Evolutionary conservation across 2,329 filamentous ascomycete species (phyloP).

Genomic region (Fusarium solani-melongenae): DNA sequence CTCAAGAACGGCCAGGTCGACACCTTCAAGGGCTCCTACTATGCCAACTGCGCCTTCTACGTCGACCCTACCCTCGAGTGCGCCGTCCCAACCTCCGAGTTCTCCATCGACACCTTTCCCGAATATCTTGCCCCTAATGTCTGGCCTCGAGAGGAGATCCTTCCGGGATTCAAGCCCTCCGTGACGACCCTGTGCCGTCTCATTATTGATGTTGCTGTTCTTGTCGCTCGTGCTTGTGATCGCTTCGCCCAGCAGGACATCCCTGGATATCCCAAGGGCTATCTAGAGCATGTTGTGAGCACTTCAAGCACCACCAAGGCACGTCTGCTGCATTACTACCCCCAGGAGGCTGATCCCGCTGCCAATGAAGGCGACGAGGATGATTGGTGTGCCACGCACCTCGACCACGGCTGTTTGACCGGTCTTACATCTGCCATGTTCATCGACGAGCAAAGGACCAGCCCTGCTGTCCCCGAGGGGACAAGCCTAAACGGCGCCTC

Average conservation of each 20-base stretch:
- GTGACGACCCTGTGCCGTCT: slow-evolving; percentile 82
- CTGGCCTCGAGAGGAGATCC: slow-evolving; percentile 77
- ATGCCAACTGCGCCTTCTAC: slow-evolving; percentile 85
- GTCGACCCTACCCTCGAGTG: slow-evolving; percentile 71
- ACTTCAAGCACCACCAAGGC: slow-evolving; percentile 92
- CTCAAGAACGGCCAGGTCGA: slow-evolving; percentile 82
- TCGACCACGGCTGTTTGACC: slow-evolving; percentile 94
- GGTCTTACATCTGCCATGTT: slow-evolving; percentile 97
- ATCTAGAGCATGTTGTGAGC: slow-evolving; percentile 87
- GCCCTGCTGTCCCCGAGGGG: slow-evolving; percentile 47
- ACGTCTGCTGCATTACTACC: slow-evolving; percentile 92
- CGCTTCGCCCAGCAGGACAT: slow-evolving; percentile 85
- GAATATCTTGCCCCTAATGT: slow-evolving; percentile 92
- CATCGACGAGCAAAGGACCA: slow-evolving; percentile 75
- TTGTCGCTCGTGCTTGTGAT: slow-evolving; percentile 93
- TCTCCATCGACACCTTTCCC: slow-evolving; percentile 73
- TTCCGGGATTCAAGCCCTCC: slow-evolving; percentile 80
- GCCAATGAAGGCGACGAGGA: slow-evolving; percentile 69
- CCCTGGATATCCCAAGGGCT: slow-evolving; percentile 77
- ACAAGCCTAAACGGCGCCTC: slow-evolving; percentile 41
- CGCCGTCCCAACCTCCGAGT: slow-evolving; percentile 68
- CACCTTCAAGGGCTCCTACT: slow-evolving; percentile 85
- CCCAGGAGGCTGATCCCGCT: slow-evolving; percentile 59
- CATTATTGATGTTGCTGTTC: slow-evolving; percentile 88
- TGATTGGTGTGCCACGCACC: slow-evolving; percentile 92